Evolutionary conservation across 2,329 filamentous ascomycete species (phyloP).

Genomic region (Aplosporella prunicola): DNA sequence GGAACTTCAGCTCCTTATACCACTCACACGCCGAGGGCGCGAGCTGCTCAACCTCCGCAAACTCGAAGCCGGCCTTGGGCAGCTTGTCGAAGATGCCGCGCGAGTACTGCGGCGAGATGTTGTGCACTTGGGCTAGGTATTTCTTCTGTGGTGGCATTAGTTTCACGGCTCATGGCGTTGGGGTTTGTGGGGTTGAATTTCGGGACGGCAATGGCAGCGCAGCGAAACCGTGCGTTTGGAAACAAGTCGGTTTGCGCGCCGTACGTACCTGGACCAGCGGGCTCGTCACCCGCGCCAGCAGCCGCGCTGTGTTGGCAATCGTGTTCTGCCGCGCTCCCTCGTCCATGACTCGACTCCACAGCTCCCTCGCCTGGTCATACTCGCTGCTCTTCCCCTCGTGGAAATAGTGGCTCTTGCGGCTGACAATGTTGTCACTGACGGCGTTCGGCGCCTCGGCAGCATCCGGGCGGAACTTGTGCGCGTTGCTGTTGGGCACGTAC

Average conservation of each 20-base stretch:
- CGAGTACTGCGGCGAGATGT: conserved; percentile 40
- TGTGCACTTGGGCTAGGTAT: conserved; percentile 45
- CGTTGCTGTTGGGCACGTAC: conserved; percentile 44
- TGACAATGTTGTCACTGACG: conserved; percentile 41
- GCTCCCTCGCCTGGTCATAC: conserved; percentile 42
- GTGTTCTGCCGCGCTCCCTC: conserved; percentile 36
- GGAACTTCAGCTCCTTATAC: conserved; percentile 40
- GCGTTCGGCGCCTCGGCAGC: conserved; percentile 41
- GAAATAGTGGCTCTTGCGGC: conserved; percentile 45
- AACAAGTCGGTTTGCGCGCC: no score
- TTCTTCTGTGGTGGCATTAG: conserved; percentile 25
- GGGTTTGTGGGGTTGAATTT: neutral
- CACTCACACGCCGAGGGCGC: conserved; percentile 36
- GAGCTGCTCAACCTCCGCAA: conserved; percentile 37
- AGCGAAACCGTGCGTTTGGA: no score
- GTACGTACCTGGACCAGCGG: conserved; percentile 34
- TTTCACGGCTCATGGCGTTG: neutral
- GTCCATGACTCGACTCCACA: conserved; percentile 43
- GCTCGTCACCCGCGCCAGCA: conserved; percentile 36
- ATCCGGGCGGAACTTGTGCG: conserved; percentile 44
- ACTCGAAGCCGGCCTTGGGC: conserved; percentile 35
- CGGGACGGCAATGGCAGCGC: no score
- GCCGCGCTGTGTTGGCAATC: conserved; percentile 41
- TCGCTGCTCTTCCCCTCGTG: conserved; percentile 46
- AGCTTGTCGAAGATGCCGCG: conserved; percentile 39